Base-by-base conservation (phyloP, 2,329 filamentous ascomycete species). In the Fusarium hainanense region DNA sequence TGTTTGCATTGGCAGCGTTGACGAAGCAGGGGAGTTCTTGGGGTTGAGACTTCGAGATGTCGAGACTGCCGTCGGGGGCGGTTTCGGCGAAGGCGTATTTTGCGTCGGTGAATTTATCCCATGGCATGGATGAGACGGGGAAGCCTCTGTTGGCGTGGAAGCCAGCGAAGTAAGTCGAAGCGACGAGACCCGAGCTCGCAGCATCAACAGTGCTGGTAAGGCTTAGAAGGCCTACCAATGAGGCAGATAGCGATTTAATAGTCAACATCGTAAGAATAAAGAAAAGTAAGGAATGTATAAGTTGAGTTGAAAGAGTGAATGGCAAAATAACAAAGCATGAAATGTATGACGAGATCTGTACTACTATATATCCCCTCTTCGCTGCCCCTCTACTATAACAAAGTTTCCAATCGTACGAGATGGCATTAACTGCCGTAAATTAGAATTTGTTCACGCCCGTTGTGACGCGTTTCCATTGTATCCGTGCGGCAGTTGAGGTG, bases 31-130 rank as follows among this genome's bases (percentile, higher is more conserved):
- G 37, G 0, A 73, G 42, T 6, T 72, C 37, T 12, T 72, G 62
- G 0, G 70, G 70, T 13, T 64, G 56, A 1, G 70, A 58, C 0
- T 2, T 3, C 2, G 68, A 73, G 5, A 73, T 16, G n/a, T 73
- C 48, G 4, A 73, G 57, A 1, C 54, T 40, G 44, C 69, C 68
- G 7, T 73, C 57, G 5, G 57, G 34, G 7, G 46, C 3, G 9
- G 71, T 73, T 55, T 73, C 70, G 12, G 70, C 70, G n/a, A 73
- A 73, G 0, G 70, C 63, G n/a, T 70, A 73, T 25, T 73, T 73
- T 6, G 32, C 70, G 13, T 73, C 70, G 18, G 70, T 73, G 13
- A 40, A 73, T 57, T 73, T 73, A 18, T 60, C 27, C 70, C 70
- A 73, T 23, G 59, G 51, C 58, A 73, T 73, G 10, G 51, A 57